Conservation (phyloP, 2,329 filamentous ascomycete genomes). For the Fusarium torreyae region DNA sequence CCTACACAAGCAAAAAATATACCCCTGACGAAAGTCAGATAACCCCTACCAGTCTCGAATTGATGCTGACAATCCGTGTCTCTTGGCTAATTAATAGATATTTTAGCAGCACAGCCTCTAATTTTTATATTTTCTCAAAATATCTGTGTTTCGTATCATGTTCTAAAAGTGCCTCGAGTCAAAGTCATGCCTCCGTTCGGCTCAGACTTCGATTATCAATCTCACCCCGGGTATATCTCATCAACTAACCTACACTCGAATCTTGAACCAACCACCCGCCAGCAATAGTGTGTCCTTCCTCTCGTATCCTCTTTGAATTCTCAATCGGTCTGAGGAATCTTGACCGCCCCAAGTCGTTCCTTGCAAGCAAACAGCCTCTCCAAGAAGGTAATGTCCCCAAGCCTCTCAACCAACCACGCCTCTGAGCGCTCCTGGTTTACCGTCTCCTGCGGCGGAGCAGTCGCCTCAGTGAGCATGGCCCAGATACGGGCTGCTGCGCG, state of each 20-base stretch:
- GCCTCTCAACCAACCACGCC: conserved; percentile 48
- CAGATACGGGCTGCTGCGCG: conserved; percentile 47
- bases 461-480: conserved; percentile 47
- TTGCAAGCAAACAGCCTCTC: conserved; percentile 30
- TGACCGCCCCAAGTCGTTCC: conserved; percentile 13
- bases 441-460: conserved; percentile 44
- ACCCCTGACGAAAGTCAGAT: background rate
- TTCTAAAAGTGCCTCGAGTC: too few relatives aligned
- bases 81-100: too few relatives aligned
- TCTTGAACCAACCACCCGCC: background rate
- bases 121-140: too few relatives aligned
- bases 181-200: too few relatives aligned
- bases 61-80: too few relatives aligned
- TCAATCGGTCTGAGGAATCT: background rate
- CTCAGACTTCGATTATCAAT: background rate
- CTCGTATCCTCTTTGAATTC: background rate
- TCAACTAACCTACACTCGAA: background rate
- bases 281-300: background rate
- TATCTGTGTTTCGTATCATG: too few relatives aligned
- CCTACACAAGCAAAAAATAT: too few relatives aligned
- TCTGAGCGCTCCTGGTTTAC: conserved; percentile 30
- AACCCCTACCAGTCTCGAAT: too few relatives aligned
- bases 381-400: conserved; percentile 47
- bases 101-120: too few relatives aligned
- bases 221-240: conserved; percentile 12